Conservation (phyloP, 2,329 filamentous ascomycete species). For the Colletotrichum gloeosporioides region DNA sequence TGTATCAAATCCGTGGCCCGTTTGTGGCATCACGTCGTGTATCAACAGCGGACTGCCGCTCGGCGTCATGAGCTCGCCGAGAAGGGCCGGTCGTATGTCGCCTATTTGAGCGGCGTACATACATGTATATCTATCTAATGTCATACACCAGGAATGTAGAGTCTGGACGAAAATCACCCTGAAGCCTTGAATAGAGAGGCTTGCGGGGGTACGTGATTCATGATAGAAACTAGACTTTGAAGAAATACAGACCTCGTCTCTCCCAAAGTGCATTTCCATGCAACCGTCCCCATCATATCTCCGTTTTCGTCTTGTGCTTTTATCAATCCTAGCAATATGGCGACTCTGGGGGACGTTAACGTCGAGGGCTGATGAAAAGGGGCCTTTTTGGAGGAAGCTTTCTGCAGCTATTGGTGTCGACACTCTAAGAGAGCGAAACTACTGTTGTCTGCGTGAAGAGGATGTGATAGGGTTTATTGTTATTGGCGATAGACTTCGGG, state of each 20-base stretch:
- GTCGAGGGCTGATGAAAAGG: neutral
- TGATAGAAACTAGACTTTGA: conserved; percentile 22
- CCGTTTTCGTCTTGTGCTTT: neutral
- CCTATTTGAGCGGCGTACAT: conserved; percentile 12
- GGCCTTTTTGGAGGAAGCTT: neutral
- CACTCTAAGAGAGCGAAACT: neutral
- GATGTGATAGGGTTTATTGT: neutral
- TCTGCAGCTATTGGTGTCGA: neutral
- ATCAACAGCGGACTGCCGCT: conserved; percentile 1
- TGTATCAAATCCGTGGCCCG: neutral
- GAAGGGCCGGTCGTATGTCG: neutral
- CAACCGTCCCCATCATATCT: neutral
- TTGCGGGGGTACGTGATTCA: conserved; percentile 9
- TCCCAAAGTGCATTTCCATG: neutral
- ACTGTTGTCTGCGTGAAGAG: neutral
- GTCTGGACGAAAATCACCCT: neutral
- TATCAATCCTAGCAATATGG: neutral
- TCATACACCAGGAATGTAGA: conserved; percentile 3
- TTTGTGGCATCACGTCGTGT: conserved; percentile 11
- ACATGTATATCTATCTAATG: conserved; percentile 23
- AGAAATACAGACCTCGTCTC: conserved; percentile 17
- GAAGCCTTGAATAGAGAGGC: conserved; percentile 1
- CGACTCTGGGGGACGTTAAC: neutral
- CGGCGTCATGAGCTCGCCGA: neutral
- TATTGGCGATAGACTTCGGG: neutral